Percentiles rank a stretch among this genome's conserved stretches.
Conservation (phyloP, 345 rosid genomes). For the Streptanthus diversifolius region DNA sequence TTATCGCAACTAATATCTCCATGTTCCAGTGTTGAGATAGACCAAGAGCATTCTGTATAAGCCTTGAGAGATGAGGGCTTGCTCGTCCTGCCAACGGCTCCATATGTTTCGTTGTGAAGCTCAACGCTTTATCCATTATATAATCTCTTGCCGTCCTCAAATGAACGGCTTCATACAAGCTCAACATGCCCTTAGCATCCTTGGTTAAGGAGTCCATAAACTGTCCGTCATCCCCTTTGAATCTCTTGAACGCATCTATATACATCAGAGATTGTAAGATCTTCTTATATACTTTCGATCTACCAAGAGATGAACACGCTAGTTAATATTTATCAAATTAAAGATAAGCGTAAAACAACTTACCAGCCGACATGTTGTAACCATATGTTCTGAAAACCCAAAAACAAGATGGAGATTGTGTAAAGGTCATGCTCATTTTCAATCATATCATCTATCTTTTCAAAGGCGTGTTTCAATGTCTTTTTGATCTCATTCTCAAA, state of each 20-base stretch:
- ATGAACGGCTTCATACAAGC: conserved; percentile 42
- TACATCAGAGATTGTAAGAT: not conserved
- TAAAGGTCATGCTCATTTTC: not conserved
- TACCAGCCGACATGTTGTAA: not conserved
- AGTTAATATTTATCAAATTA: not conserved
- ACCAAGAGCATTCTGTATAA: not conserved
- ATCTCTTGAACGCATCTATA: conserved; percentile 37
- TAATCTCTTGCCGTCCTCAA: conserved; percentile 29
- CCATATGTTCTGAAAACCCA: not conserved
- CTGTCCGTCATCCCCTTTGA: conserved; percentile 28
- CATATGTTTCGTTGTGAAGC: conserved; percentile 21
- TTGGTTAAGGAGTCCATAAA: conserved; percentile 9
- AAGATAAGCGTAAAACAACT: not conserved
- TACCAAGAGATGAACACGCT: not conserved
- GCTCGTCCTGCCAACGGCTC: not conserved
- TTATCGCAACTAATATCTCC: not conserved
- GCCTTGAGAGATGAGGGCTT: not conserved
- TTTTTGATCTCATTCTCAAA: not conserved
- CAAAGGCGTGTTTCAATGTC: not conserved
- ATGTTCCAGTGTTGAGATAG: conserved; percentile 18
- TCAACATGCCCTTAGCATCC: conserved; percentile 36
- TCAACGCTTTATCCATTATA: conserved; percentile 38
- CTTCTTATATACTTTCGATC: not conserved
- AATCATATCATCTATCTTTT: not conserved
- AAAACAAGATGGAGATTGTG: not conserved